A percentile compares a stretch with the other conserved stretches of the same genome.
phyloP scores from a whole-genome alignment of 768 basidiomycete species.

The Lyophyllum decastes region DNA sequence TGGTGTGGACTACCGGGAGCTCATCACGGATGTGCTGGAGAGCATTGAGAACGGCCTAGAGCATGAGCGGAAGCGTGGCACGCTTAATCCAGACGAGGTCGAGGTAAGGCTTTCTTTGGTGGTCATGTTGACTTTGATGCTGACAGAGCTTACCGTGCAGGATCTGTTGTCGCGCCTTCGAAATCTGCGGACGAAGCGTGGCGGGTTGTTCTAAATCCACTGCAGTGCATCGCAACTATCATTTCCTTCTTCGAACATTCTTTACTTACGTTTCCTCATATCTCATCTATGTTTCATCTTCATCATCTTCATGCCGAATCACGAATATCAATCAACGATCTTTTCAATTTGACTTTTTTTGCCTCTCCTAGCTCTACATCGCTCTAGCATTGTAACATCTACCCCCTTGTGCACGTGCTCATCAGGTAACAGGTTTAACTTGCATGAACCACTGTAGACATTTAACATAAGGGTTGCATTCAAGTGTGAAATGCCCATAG shows the following conservation, averaged over 20 bases:
- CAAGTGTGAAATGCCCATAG: too few relatives aligned
- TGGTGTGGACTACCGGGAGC: constrained; percentile 80
- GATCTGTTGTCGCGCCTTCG: constrained; percentile 57
- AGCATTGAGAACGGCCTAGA: constrained; percentile 77
- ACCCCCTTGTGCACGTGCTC: background rate
- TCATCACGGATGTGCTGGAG: constrained; percentile 77
- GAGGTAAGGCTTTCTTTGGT: constrained; percentile 51
- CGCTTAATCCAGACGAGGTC: constrained; percentile 65
- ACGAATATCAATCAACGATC: constrained; percentile 7
- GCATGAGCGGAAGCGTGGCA: constrained; percentile 66
- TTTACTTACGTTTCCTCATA: background rate
- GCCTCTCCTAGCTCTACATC: background rate
- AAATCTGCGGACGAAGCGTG: constrained; percentile 55
- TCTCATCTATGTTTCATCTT: background rate
- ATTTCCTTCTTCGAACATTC: background rate
- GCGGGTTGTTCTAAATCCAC: constrained; percentile 22
- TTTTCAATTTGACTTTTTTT: background rate
- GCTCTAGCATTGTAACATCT: constrained; percentile 2
- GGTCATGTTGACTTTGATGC: constrained; percentile 8
- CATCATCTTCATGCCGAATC: background rate
- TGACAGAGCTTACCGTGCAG: constrained; percentile 29
- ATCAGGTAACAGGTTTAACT: background rate
- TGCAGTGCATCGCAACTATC: background rate
- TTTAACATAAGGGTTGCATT: too few relatives aligned
- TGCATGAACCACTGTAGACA: background rate